Conservation (phyloP, 345 rosid genomes). For the Erodium maritimum region DNA sequence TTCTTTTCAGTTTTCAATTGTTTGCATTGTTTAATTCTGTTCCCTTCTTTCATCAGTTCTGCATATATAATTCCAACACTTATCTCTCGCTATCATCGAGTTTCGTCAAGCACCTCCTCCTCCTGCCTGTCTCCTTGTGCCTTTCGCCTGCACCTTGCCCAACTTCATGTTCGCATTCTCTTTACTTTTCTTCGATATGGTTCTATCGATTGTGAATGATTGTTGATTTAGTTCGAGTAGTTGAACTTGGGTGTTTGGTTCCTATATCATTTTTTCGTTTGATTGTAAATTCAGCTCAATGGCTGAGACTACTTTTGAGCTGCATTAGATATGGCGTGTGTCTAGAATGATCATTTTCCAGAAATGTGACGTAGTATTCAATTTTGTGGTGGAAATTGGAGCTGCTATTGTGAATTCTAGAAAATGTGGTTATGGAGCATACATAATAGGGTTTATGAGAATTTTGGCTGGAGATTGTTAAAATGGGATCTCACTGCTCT, state of each 20-base stretch:
- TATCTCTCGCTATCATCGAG: conserved; percentile 15
- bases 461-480: no score
- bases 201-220: background rate
- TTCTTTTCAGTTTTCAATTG: no score
- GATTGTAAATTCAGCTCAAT: no score
- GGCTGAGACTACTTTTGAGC: background rate
- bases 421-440: background rate
- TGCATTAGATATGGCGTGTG: background rate
- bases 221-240: conserved; percentile 1
- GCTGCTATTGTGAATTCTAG: background rate
- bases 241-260: background rate
- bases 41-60: no score
- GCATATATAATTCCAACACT: no score
- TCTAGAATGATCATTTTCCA: background rate
- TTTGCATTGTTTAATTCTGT: no score
- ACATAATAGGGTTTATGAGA: background rate
- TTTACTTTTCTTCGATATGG: background rate
- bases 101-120: conserved; percentile 20
- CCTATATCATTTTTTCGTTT: background rate
- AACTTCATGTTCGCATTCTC: conserved; percentile 13
- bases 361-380: background rate
- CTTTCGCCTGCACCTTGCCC: conserved; percentile 12
- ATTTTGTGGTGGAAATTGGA: background rate
- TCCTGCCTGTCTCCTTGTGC: conserved; percentile 12
- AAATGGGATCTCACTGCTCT: no score